phyloP scores from a whole-genome alignment of 139 green algal genomes.

The Picochlorum costavermella region DNA sequence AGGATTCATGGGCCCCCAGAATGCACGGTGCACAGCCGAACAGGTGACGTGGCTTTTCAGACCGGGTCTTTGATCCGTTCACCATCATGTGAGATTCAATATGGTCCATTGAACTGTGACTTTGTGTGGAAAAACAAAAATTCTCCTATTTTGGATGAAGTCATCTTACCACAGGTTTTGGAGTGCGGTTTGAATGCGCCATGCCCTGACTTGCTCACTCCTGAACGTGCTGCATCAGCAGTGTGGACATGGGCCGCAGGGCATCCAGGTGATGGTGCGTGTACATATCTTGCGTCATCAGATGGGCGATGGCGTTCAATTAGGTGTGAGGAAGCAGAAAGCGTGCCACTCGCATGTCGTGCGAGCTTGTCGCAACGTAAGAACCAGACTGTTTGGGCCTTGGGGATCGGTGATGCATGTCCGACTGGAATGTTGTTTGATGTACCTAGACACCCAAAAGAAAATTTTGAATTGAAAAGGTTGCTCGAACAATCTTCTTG shows the following conservation, averaged over 20 bases:
- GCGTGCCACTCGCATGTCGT: constrained; percentile 28
- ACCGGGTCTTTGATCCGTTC: constrained; percentile 33
- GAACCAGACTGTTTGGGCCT: not conserved
- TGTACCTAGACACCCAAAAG: constrained; percentile 31
- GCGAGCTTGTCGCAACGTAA: not conserved
- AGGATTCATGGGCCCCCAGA: constrained; percentile 19
- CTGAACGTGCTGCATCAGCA: constrained; percentile 24
- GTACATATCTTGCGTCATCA: constrained; percentile 19
- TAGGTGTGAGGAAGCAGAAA: constrained; percentile 2
- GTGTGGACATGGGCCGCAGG: constrained; percentile 60
- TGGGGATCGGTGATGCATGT: constrained; percentile 16
- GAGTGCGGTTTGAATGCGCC: constrained; percentile 58
- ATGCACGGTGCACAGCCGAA: constrained; percentile 14
- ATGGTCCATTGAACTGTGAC: constrained; percentile 59
- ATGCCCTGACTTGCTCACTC: constrained; percentile 51
- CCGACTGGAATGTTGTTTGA: constrained; percentile 23
- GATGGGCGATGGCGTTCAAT: constrained; percentile 35
- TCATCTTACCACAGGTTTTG: constrained; percentile 18
- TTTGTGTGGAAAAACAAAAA: constrained; percentile 39
- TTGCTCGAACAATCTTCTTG: not conserved
- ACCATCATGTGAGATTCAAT: constrained; percentile 52
- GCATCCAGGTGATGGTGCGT: constrained; percentile 25
- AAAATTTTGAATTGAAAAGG: constrained; percentile 31
- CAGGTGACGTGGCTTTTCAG: constrained; percentile 10
- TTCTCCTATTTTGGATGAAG: constrained; percentile 22